Evolutionary conservation across 495 filamentous ascomycete species (phyloP).

Genomic region (Penicillium mononematosum): DNA sequence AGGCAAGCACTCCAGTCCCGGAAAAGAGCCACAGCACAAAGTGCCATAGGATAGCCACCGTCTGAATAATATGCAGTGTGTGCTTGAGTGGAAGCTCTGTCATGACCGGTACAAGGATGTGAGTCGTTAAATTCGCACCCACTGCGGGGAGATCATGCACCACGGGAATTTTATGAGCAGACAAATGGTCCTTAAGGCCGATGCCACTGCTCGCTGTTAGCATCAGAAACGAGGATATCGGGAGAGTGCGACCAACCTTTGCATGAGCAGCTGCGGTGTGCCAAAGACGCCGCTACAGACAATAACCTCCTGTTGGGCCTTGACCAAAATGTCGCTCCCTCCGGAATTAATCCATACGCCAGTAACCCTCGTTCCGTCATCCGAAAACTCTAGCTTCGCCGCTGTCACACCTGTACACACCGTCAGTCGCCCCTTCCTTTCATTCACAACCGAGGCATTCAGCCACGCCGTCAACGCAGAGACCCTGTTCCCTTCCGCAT

Average conservation of each 20-base stretch:
- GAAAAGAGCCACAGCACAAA: not conserved
- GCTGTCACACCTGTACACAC: conserved; percentile 1
- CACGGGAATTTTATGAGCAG: not conserved
- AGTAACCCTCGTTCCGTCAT: not conserved
- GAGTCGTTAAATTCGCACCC: conserved; percentile 2
- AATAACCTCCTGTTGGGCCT: conserved; percentile 2
- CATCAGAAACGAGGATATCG: not conserved
- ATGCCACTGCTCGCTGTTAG: not conserved
- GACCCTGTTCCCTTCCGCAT: conserved; percentile 1
- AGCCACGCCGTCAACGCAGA: conserved; percentile 7
- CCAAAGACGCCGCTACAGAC: conserved; percentile 3
- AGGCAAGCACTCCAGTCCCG: not conserved
- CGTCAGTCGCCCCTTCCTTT: not conserved
- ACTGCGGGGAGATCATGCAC: not conserved
- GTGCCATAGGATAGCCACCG: conserved; percentile 3
- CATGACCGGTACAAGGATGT: conserved; percentile 6
- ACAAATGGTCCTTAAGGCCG: not conserved
- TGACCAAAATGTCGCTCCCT: not conserved
- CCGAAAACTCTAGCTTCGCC: conserved; percentile 1
- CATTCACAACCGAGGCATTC: not conserved
- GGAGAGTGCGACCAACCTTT: not conserved
- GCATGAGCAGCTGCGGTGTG: not conserved
- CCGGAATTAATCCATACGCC: not conserved
- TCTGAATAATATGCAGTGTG: conserved; percentile 5
- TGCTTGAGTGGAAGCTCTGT: conserved; percentile 1